Conservation (phyloP, 2,329 filamentous ascomycete species). For the Lojkania enalia region DNA sequence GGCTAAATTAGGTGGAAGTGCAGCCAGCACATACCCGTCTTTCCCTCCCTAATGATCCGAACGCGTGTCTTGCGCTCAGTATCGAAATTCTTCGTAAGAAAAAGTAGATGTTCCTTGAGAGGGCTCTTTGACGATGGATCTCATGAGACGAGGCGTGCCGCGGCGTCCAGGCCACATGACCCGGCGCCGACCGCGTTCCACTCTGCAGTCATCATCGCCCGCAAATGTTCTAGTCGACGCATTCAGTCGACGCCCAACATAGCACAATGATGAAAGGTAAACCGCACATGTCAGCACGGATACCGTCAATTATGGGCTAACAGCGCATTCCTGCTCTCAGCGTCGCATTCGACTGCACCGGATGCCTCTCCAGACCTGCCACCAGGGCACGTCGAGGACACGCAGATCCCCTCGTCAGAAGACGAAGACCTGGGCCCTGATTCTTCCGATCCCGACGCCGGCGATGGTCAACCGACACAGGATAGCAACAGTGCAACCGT, state of each 20-base stretch:
- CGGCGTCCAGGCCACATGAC: not conserved
- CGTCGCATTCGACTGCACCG: constrained; percentile 34
- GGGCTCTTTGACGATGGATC: too few species aligned
- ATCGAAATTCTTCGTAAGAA: too few species aligned
- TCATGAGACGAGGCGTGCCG: too few species aligned
- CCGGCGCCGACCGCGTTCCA: not conserved
- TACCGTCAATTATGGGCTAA: not conserved
- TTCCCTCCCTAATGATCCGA: too few species aligned
- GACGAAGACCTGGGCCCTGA: constrained; percentile 38
- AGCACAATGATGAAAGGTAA: constrained; percentile 35
- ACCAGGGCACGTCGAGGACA: constrained; percentile 34
- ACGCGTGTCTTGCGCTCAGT: too few species aligned
- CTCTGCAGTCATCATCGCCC: not conserved
- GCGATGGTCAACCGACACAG: constrained; percentile 16
- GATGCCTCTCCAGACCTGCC: constrained; percentile 42
- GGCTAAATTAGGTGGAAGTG: constrained; percentile 4
- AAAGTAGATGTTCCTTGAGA: too few species aligned
- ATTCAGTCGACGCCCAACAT: constrained; percentile 10
- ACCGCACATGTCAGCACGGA: constrained; percentile 5
- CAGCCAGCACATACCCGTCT: too few species aligned
- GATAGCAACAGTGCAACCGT: constrained; percentile 22
- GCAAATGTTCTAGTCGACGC: not conserved
- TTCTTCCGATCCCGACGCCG: constrained; percentile 31
- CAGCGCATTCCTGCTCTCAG: constrained; percentile 13
- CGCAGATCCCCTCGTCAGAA: constrained; percentile 39